Evolutionary conservation across 495 filamentous ascomycete species (phyloP).

Genomic region (Letharia lupina): DNA sequence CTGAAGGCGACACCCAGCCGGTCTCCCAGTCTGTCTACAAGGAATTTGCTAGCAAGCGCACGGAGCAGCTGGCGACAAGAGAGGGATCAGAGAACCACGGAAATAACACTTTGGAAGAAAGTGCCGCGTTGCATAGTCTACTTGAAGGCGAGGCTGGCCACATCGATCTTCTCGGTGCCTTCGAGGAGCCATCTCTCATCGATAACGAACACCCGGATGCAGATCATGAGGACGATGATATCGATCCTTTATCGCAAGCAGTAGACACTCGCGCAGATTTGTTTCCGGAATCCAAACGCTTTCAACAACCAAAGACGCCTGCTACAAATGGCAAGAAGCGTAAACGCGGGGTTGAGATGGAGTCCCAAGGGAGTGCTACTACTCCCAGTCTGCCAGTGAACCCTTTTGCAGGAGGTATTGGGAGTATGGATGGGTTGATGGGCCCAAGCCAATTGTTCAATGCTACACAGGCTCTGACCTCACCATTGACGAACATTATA

Average conservation of each 20-base stretch:
- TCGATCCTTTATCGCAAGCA: constrained; percentile 25
- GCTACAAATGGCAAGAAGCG: constrained; percentile 34
- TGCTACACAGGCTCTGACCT: constrained; percentile 46
- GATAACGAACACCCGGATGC: constrained; percentile 22
- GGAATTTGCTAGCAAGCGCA: constrained; percentile 36
- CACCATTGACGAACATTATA: constrained; percentile 37
- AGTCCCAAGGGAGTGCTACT: constrained; percentile 15
- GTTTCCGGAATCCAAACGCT: constrained; percentile 45
- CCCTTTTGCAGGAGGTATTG: constrained; percentile 38
- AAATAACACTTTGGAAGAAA: constrained; percentile 26
- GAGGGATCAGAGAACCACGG: constrained; percentile 16
- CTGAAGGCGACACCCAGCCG: constrained; percentile 42
- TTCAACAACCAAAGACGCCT: constrained; percentile 37
- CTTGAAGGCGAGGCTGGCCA: constrained; percentile 42
- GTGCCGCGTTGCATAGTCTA: constrained; percentile 35
- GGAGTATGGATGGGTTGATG: constrained; percentile 38
- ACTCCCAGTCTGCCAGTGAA: constrained; percentile 41
- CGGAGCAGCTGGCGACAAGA: constrained; percentile 26
- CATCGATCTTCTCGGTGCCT: constrained; percentile 40
- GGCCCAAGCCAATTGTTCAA: constrained; percentile 44
- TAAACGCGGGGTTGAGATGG: constrained; percentile 27
- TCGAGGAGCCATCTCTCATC: constrained; percentile 26
- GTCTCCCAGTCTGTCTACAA: constrained; percentile 47
- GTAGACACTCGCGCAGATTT: constrained; percentile 32
- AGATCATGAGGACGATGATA: constrained; percentile 32